These are phyloP conservation scores for Wickerhamomyces rabaulensis DNA, from an alignment of 805 yeast species.

Conservation along the genomic window DNA sequence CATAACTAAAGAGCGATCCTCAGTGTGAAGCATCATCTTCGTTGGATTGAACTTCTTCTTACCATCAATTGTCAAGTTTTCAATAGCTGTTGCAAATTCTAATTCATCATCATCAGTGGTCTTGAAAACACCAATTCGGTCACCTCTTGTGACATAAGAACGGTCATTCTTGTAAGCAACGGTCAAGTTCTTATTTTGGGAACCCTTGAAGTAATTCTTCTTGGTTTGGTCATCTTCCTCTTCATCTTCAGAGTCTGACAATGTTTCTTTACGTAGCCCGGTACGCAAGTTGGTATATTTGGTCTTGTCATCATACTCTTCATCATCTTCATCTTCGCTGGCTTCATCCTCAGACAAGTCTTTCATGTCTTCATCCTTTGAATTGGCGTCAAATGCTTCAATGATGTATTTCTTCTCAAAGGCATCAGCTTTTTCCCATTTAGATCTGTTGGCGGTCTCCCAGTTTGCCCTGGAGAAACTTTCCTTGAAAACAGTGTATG, in stretches of 20 bases:
- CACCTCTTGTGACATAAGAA: constrained; percentile 74
- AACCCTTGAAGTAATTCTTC: constrained; percentile 24
- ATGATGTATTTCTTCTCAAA: constrained; percentile 51
- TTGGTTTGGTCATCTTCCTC: constrained; percentile 30
- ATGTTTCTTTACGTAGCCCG: constrained; percentile 16
- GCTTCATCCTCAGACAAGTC: constrained; percentile 22
- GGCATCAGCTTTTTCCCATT: constrained; percentile 40
- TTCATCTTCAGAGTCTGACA: constrained; percentile 33
- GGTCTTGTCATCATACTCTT: constrained; percentile 29
- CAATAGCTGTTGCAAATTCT: constrained; percentile 64
- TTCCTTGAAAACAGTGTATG: constrained; percentile 47
- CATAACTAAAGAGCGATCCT: constrained; percentile 64
- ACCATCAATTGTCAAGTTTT: constrained; percentile 49
- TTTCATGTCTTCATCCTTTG: constrained; percentile 31
- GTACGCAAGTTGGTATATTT: constrained; percentile 15
- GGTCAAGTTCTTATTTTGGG: constrained; percentile 58
- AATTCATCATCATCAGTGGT: constrained; percentile 46
- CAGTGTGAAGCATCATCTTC: constrained; percentile 71
- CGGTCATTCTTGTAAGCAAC: constrained; percentile 68
- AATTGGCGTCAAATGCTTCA: constrained; percentile 44
- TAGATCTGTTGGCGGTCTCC: constrained; percentile 49
- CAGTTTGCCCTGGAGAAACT: constrained; percentile 49
- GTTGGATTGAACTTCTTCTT: constrained; percentile 46
- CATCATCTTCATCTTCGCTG: constrained; percentile 28
- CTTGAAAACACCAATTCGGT: constrained; percentile 76